phyloP scores from a whole-genome alignment of 2,329 filamentous ascomycete species.

The Cladophialophora immunda region DNA sequence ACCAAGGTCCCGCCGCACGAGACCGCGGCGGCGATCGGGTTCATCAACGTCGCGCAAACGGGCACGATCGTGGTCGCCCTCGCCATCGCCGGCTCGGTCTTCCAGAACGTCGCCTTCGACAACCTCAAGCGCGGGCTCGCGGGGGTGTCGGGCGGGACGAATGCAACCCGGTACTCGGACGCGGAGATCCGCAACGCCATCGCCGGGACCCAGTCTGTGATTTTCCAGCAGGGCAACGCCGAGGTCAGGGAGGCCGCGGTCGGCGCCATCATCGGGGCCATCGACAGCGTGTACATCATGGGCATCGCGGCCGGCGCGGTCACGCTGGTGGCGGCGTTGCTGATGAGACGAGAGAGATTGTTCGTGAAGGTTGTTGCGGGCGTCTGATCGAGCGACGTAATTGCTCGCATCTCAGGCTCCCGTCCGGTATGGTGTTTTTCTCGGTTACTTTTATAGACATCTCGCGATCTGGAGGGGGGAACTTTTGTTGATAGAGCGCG shows the following conservation, averaged over 20 bases:
- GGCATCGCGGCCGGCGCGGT: conserved; percentile 41
- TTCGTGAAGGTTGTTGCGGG: conserved; percentile 12
- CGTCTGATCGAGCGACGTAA: neutral
- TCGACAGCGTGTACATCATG: conserved; percentile 37
- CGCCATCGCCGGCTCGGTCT: conserved; percentile 23
- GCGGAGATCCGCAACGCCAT: conserved; percentile 26
- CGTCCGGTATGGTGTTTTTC: too few relatives aligned
- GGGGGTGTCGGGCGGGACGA: neutral
- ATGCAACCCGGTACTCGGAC: conserved; percentile 14
- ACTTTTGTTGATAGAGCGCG: too few relatives aligned
- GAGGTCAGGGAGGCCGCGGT: conserved; percentile 34
- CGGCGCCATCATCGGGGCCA: conserved; percentile 36
- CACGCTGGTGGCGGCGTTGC: conserved; percentile 28
- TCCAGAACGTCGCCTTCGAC: conserved; percentile 23
- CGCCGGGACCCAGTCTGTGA: conserved; percentile 25
- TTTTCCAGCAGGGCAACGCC: conserved; percentile 31
- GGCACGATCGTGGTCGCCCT: conserved; percentile 21
- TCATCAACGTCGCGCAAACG: conserved; percentile 27
- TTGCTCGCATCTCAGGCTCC: too few relatives aligned
- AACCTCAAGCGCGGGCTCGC: conserved; percentile 25
- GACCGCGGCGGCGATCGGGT: conserved; percentile 12
- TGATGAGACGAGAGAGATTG: conserved; percentile 39
- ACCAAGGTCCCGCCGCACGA: conserved; percentile 15
- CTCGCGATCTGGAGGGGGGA: too few relatives aligned
- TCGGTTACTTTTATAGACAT: too few relatives aligned